Conservation (phyloP, 768 basidiomycete species). For the Boletus barrowsii region DNA sequence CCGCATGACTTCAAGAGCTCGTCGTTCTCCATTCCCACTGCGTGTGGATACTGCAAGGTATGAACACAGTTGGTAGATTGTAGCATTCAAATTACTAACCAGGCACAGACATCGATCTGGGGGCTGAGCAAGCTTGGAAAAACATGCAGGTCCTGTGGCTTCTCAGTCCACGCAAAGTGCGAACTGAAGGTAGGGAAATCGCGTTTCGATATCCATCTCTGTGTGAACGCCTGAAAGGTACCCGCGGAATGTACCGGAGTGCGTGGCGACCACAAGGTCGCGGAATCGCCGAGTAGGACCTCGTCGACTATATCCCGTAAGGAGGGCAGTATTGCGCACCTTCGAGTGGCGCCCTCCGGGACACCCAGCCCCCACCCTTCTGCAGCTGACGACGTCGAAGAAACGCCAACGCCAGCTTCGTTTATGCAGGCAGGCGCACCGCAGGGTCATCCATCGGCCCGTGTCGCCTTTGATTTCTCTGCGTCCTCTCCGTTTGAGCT, state of each 20-base stretch:
- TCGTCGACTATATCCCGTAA: conserved; percentile 35
- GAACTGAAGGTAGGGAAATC: conserved; percentile 65
- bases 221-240: conserved; percentile 42
- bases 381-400: conserved; percentile 5
- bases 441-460: conserved; percentile 45
- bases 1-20: conserved; percentile 84
- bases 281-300: conserved; percentile 29
- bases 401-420: conserved; percentile 52
- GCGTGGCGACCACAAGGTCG: conserved; percentile 25
- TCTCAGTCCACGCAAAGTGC: conserved; percentile 82
- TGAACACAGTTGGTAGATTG: conserved; percentile 7
- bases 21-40: conserved; percentile 81
- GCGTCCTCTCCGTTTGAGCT: conserved; percentile 79
- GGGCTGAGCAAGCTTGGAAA: conserved; percentile 85
- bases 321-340: conserved; percentile 23
- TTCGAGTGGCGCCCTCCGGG: conserved; percentile 4
- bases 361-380: conserved; percentile 8
- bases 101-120: conserved; percentile 73
- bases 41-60: conserved; percentile 81
- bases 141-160: conserved; percentile 72
- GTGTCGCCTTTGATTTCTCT: conserved; percentile 71
- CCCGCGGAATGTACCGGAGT: conserved; percentile 61
- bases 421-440: conserved; percentile 45
- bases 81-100: conserved; percentile 3
- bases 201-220: neutral